Evolutionary conservation across 495 filamentous ascomycete genomes (phyloP).

Genomic region (Diplogelasinospora grovesii): DNA sequence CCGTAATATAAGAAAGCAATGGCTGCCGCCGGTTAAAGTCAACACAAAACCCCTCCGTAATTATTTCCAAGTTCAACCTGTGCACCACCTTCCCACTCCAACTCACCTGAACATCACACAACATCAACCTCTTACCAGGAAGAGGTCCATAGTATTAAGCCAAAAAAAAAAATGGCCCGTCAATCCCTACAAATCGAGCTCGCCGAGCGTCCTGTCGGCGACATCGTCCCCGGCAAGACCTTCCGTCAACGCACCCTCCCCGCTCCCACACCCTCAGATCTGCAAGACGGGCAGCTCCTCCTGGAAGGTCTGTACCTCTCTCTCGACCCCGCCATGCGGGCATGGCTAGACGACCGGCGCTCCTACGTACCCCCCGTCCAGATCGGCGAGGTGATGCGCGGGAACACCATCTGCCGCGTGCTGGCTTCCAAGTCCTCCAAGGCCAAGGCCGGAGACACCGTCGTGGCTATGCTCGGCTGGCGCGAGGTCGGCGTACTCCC

Average conservation of each 20-base stretch:
- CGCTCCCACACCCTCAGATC: constrained; percentile 38
- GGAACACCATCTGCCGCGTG: constrained; percentile 48
- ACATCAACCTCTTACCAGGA: no score
- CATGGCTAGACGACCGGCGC: constrained; percentile 61
- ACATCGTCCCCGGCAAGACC: constrained; percentile 41
- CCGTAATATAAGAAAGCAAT: no score
- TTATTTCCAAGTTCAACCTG: no score
- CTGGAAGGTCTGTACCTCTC: constrained; percentile 63
- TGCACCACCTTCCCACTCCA: no score
- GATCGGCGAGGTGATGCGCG: constrained; percentile 62
- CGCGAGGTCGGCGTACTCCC: constrained; percentile 52
- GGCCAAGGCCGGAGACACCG: constrained; percentile 47
- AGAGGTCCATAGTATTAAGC: no score
- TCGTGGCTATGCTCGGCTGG: constrained; percentile 51
- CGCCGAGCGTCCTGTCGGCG: constrained; percentile 40
- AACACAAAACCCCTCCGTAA: no score
- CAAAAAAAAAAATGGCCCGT: constrained; percentile 28
- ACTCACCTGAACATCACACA: no score
- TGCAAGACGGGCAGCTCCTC: constrained; percentile 56
- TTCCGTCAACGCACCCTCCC: constrained; percentile 46
- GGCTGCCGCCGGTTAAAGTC: no score
- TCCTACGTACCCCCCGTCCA: constrained; percentile 64
- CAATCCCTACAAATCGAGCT: constrained; percentile 44
- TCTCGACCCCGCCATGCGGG: constrained; percentile 77
- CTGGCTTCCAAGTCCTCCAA: constrained; percentile 33